These are phyloP conservation scores for Talaromyces sp. DNA, from an alignment of 2,329 filamentous ascomycete species.

Conservation along the genomic window DNA sequence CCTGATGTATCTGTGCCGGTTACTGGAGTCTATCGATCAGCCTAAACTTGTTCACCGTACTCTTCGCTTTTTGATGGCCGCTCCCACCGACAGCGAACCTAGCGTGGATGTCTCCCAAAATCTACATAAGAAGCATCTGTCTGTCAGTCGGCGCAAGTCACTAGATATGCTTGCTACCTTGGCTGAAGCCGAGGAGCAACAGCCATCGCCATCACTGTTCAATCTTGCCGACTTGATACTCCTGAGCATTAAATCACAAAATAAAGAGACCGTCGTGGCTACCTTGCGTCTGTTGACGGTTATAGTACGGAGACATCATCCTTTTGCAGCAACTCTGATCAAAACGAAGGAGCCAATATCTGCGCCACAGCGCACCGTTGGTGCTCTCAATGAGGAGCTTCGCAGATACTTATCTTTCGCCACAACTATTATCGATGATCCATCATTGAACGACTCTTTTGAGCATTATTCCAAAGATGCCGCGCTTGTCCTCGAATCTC, in stretches of 20 bases:
- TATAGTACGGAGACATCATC: slow-evolving; percentile 81
- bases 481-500: slow-evolving; percentile 49
- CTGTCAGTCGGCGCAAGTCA: slow-evolving; percentile 73
- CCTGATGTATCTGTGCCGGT: slow-evolving; percentile 84
- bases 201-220: slow-evolving; percentile 80
- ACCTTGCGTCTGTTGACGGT: slow-evolving; percentile 83
- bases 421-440: slow-evolving; percentile 36
- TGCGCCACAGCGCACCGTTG: slow-evolving; percentile 31
- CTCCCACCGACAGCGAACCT: slow-evolving; percentile 53
- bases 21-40: slow-evolving; percentile 87
- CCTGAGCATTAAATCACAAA: slow-evolving; percentile 77
- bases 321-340: slow-evolving; percentile 71
- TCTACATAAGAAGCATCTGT: slow-evolving; percentile 51
- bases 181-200: slow-evolving; percentile 65
- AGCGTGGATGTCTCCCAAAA: slow-evolving; percentile 50
- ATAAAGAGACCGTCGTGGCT: slow-evolving; percentile 83
- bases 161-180: slow-evolving; percentile 80
- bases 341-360: slow-evolving; percentile 36
- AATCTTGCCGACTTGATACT: slow-evolving; percentile 89
- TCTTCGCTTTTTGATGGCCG: slow-evolving; percentile 82
- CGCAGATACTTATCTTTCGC: slow-evolving; percentile 37
- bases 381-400: slow-evolving; percentile 41
- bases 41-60: slow-evolving; percentile 93
- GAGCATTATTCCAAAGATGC: slow-evolving; percentile 48
- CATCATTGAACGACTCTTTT: slow-evolving; percentile 41